Base-by-base conservation (phyloP, 2,329 filamentous ascomycete species). In the Didymella keratinophila region DNA sequence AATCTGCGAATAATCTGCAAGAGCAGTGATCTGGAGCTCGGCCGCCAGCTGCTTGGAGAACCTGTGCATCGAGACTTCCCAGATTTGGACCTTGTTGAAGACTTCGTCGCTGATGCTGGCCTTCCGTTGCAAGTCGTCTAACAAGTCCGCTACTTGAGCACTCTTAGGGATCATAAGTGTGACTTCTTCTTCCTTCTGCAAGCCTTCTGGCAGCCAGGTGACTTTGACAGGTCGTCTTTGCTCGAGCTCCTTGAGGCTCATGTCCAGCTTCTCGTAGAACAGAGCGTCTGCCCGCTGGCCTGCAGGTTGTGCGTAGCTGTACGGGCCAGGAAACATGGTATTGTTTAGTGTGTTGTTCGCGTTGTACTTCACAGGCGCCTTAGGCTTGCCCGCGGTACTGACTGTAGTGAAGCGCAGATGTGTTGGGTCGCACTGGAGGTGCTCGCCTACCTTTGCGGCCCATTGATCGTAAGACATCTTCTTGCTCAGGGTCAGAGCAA, bases 401-500 rank as follows among this genome's bases (percentile, higher is more conserved):
- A 97, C 89, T 0, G 93, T 96, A 68, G 91, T 95, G 76, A 99
- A 96, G 39, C 95, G 91, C 44, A 99, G 79, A 77, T 99, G 93
- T 4, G 92, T 97, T 1, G 91, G 85, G 7, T 95, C 89, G 2
- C 93, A 87, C 6, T 86, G 83, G 18, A 99, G 80, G 57, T 90
- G 83, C 61, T 92, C 87, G 6, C 87, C 95, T 52, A 97, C 91
- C 71, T 92, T 93, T 66, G 91, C 87, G 5, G 92, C 87, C 55
- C 98, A 84, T 64, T 90, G 88, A 63, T 98, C 94, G 74, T 99
- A 99, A 4, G 84, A 89, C 80, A 96, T 92, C 79, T 95, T 97
- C 59, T 90, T 89, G 73, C 90, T 97, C 42, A 99, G 82, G 1
- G 88, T 87, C 48, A 99, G 78, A 2, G 86, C 86, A 71, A 99